Base-by-base conservation (phyloP, 106 monocot genomes). In the Vanilla planifolia region DNA sequence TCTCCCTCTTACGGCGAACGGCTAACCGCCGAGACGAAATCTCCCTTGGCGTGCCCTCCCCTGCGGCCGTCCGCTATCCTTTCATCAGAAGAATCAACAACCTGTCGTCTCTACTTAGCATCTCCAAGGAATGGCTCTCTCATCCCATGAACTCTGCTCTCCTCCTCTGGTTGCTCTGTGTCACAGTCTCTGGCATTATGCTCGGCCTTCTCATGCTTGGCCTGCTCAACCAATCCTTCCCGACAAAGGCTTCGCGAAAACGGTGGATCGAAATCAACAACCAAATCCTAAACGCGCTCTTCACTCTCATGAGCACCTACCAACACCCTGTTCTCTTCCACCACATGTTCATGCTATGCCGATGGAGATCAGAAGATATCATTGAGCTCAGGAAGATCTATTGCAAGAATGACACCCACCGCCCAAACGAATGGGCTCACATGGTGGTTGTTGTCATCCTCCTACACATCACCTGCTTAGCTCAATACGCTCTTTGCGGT, bases 221-320 rank as follows among this genome's bases (percentile, higher is more conserved):
- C 26, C 76, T 80, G 66, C 56, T 85, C 33, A 80, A 85, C 19
- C 63, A 23, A 46, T 73, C 43, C 25, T 62, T 74, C 28, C 67
- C 61, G 4, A 43, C 67, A 1, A 67, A 60, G 23, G 8, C 40
- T 3, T 5, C 28, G 13, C 40, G 67, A 19, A 67, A 67, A 33
- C 35, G 67, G 16, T 74, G 74, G 74, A 62, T 74, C 14, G 74
- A 74, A 44, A 61, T 60, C 7, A 51, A 67, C 74, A 74, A 74
- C 61, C 85, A 85, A 60, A 85, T 85, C 22, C 40, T 85, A 9
- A 85, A 85, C 43, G 79, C 85, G 0, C 43, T 85, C 22, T 80
- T 85, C 37, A 80, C 85, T 35, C 77, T 85, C 30, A 85, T 85
- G 85, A 77, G 80, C 67, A 69, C 80, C 24, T 80, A 80, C 55